Evolutionary conservation across 2,329 filamentous ascomycete genomes (phyloP).

Genomic region (Anisogramma anomala): DNA sequence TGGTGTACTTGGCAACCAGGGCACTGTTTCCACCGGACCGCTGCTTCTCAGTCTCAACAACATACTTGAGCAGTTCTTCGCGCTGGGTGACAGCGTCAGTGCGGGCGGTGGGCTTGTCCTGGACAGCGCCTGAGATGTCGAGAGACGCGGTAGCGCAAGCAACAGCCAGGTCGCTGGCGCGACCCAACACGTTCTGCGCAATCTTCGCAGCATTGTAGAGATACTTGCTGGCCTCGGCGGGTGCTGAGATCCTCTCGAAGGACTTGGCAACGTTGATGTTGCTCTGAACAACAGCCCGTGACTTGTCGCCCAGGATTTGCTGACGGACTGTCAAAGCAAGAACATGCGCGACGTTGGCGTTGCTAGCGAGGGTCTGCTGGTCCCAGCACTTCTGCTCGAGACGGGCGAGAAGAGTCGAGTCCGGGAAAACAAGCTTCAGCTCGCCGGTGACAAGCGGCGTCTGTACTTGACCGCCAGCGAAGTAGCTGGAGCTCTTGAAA

Average conservation of each 20-base stretch:
- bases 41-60: constrained; percentile 15
- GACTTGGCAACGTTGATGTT: constrained; percentile 13
- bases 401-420: constrained; percentile 13
- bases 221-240: constrained; percentile 14
- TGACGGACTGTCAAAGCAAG: constrained; percentile 9
- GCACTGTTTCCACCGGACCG: constrained; percentile 12
- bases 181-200: constrained; percentile 10
- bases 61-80: constrained; percentile 15
- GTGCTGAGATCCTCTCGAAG: constrained; percentile 11
- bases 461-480: constrained; percentile 10
- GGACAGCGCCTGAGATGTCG: constrained; percentile 9
- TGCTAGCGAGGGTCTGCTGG: constrained; percentile 12
- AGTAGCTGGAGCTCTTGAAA: constrained; percentile 13
- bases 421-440: constrained; percentile 11
- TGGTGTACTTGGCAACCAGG: constrained; percentile 14
- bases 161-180: constrained; percentile 12
- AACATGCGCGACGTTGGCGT: constrained; percentile 10
- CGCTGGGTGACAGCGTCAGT: constrained; percentile 14
- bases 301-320: constrained; percentile 9
- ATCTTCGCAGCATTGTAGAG: constrained; percentile 14
- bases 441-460: constrained; percentile 5
- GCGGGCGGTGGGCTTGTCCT: constrained; percentile 11
- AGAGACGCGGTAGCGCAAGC: constrained; percentile 10
- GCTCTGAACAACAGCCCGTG: constrained; percentile 11
- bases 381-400: constrained; percentile 15